Evolutionary conservation across 2,329 filamentous ascomycete genomes (phyloP), one percentile per base, ranked within the genome.

Genomic region (Aureobasidium sp.): DNA sequence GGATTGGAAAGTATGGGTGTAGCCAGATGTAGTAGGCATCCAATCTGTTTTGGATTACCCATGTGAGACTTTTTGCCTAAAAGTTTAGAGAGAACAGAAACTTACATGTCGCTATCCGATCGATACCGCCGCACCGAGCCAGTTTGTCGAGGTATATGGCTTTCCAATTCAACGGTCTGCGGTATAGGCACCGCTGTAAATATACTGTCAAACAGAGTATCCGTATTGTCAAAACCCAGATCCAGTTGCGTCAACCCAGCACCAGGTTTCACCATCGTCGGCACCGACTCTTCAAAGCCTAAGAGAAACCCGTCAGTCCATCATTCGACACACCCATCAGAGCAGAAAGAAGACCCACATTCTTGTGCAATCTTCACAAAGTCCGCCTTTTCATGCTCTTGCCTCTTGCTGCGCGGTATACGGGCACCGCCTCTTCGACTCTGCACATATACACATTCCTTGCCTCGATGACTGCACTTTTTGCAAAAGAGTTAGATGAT

Each of bases 1-100:
- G 66, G 37, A 81, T 78, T 3, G 79, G 78, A 19, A 81, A 76
- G 61, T 74, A 81, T 0, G 77, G 74, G 62, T 81, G 79, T 60
- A 81, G 77, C 72, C 76, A 81, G 60, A 77, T 73, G 62, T 81
- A 81, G 65, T 81, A 81, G 4, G 77, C 79, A 61, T 79, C 75
- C 21, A 80, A 69, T 57, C 75, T 77, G 25, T 8, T n/a, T 1
- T 11, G 17, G 9, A 21, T 51, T 15, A n/a, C n/a, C n/a, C n/a
- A 17, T 19, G 19, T 49, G 17, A 47, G 57, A 11, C 3, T 23
- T 37, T n/a, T 2, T 4, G 7, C 9, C 4, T 8, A 17, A 33
- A 19, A 15, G 8, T 37, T 29, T 29, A 29, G 21, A 11, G 25
- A 63, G 21, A 33, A 55, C 38, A 38, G 25, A 21, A 21, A 51